phyloP scores from a whole-genome alignment of 202 grass and related monocot genomes.

The Elaeis oleifera region DNA sequence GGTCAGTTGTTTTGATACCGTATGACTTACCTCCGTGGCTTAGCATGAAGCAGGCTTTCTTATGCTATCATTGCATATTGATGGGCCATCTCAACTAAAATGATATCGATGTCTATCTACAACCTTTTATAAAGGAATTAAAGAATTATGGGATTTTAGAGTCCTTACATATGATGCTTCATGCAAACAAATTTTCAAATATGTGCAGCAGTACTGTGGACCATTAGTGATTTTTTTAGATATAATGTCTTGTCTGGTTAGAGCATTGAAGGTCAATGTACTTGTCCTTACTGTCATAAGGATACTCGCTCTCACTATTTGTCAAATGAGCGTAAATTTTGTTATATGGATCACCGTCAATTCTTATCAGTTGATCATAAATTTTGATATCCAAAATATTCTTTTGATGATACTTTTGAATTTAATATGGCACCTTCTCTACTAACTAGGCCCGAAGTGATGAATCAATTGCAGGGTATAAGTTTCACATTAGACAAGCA shows the following conservation, averaged over 20 bases:
- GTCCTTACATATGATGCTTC: conserved; percentile 2
- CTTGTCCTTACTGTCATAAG: too few relatives aligned
- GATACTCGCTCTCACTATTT: too few relatives aligned
- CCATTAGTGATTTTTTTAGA: neutral
- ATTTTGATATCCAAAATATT: too few relatives aligned
- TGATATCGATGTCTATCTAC: too few relatives aligned
- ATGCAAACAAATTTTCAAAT: neutral
- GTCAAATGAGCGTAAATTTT: too few relatives aligned
- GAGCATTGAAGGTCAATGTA: neutral
- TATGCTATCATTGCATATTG: conserved; percentile 1
- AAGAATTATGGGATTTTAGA: too few relatives aligned
- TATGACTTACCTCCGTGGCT: conserved; percentile 3
- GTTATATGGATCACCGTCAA: too few relatives aligned
- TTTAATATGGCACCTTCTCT: too few relatives aligned
- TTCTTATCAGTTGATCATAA: too few relatives aligned
- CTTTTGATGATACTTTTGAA: too few relatives aligned
- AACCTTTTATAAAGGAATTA: too few relatives aligned
- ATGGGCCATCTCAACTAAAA: neutral
- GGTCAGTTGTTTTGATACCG: neutral
- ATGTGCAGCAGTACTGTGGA: neutral
- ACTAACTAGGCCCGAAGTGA: too few relatives aligned
- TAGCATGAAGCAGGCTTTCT: conserved; percentile 4
- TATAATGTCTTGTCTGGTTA: neutral
- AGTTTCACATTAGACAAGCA: neutral
- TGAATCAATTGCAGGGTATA: neutral